Evolutionary conservation across 2,329 filamentous ascomycete genomes (phyloP).

Genomic region (Xylariales sp.): DNA sequence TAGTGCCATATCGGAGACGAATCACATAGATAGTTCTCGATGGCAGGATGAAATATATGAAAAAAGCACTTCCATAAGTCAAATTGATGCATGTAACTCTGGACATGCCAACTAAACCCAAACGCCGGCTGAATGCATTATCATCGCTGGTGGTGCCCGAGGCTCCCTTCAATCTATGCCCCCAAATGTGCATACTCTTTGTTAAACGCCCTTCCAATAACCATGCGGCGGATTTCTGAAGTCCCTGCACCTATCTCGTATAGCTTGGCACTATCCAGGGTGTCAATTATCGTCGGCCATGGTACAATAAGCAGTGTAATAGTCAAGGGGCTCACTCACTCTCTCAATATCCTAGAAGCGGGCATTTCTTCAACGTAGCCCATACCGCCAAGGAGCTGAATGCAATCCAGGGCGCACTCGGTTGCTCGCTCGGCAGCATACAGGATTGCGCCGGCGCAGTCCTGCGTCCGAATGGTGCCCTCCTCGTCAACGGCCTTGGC

Average conservation of each 20-base stretch:
- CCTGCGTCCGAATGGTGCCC: slow-evolving; percentile 80
- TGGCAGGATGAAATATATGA: not conserved
- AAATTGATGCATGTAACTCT: slow-evolving; percentile 23
- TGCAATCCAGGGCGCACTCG: slow-evolving; percentile 85
- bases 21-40: slow-evolving; percentile 9
- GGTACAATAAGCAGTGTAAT: not conserved
- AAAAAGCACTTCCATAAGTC: slow-evolving; percentile 23
- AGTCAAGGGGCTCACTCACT: slow-evolving; percentile 57
- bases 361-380: slow-evolving; percentile 97
- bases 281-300: slow-evolving; percentile 45
- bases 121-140: slow-evolving; percentile 43
- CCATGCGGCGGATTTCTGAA: slow-evolving; percentile 92
- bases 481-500: slow-evolving; percentile 83
- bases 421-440: slow-evolving; percentile 93
- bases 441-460: slow-evolving; percentile 93
- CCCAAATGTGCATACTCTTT: slow-evolving; percentile 73
- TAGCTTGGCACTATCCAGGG: slow-evolving; percentile 69
- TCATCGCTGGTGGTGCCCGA: slow-evolving; percentile 15
- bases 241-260: slow-evolving; percentile 99
- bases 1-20: slow-evolving; percentile 15
- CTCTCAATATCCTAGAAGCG: slow-evolving; percentile 83
- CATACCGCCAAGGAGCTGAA: slow-evolving; percentile 94
- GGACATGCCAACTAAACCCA: slow-evolving; percentile 17
- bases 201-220: slow-evolving; percentile 93
- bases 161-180: slow-evolving; percentile 35